A percentile compares a stretch with the other conserved stretches of the same genome.
These are phyloP conservation scores for Microsporum canis DNA, from an alignment of 2,329 filamentous ascomycete species.

Conservation along the genomic window DNA sequence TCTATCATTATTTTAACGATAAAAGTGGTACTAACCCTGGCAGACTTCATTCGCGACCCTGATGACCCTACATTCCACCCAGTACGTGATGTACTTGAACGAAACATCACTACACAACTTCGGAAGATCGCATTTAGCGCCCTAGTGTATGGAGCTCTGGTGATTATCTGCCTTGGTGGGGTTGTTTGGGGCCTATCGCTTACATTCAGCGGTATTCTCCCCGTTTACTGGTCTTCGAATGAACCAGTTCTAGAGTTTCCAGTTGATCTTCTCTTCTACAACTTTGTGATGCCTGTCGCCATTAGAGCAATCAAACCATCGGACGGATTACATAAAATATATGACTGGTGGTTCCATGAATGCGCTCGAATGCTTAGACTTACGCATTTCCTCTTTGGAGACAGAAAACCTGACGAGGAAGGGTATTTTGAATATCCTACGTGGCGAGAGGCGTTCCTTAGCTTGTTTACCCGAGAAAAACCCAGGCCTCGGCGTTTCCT, in stretches of 20 bases:
- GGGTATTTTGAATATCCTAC: conserved; percentile 46
- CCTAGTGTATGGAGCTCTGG: conserved; percentile 84
- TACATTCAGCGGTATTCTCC: conserved; percentile 59
- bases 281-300: conserved; percentile 83
- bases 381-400: conserved; percentile 86
- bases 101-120: conserved; percentile 81
- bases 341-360: conserved; percentile 89
- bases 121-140: conserved; percentile 95
- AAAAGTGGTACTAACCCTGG: neutral
- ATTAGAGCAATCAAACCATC: conserved; percentile 76
- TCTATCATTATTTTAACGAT: neutral
- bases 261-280: conserved; percentile 88
- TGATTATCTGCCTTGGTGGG: conserved; percentile 84
- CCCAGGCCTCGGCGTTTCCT: conserved; percentile 38
- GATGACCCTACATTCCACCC: conserved; percentile 98
- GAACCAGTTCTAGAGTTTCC: conserved; percentile 91
- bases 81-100: conserved; percentile 88
- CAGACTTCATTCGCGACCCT: conserved; percentile 92
- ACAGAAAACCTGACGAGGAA: conserved; percentile 71
- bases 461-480: conserved; percentile 9
- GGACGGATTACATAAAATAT: conserved; percentile 71
- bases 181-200: conserved; percentile 84
- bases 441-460: conserved; percentile 40
- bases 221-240: conserved; percentile 86
- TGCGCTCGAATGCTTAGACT: conserved; percentile 71